Evolutionary conservation across 352 stramenopile species (phyloP), one percentile per base, ranked within the genome.

Genomic region (Pythium brassicae): DNA sequence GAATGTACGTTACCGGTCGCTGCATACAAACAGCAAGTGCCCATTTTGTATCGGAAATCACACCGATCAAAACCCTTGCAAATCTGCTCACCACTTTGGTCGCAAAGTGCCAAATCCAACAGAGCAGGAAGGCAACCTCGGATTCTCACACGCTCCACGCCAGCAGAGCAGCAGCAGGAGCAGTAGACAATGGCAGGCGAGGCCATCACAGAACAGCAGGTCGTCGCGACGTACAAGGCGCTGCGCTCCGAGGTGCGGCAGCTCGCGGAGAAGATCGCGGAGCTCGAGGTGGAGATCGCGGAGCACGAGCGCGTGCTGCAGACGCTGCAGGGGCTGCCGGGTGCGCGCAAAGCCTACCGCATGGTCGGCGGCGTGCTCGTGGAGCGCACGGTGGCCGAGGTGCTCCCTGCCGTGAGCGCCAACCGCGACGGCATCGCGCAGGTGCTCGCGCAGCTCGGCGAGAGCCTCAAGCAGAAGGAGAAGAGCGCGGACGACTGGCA

Each of bases 361-460:
- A 91, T 99, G 74, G 92, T 99, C 14, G 96, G 95, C 50, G 95
- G 96, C 35, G 95, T 99, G 34, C 72, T 99, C 39, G 95, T 99
- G 48, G 95, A 99, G 76, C 93, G 95, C 46, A 98, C 94, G 34
- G 95, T 98, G 23, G 64, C 87, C 63, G 95, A 99, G 66, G 95
- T 98, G 44, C 80, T 98, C 37, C 95, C 95, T 8, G 95, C 90
- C 8, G 94, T 99, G 27, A 74, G 55, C 22, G 63, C 79, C 45
- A 94, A 93, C 65, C 81, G 80, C 62, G 78, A 94, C 44, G 81
- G 83, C 19, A 90, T 94, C 47, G 63, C 76, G 43, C 82, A 93
- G 57, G 77, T 93, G 46, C 67, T 93, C 27, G 56, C 60, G 17
- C 83, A 93, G 61, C 74, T 94, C 15, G 88, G 75, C 37, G 83